Evolutionary conservation across 2,329 filamentous ascomycete species (phyloP).

Genomic region (Ascomycota sp.): DNA sequence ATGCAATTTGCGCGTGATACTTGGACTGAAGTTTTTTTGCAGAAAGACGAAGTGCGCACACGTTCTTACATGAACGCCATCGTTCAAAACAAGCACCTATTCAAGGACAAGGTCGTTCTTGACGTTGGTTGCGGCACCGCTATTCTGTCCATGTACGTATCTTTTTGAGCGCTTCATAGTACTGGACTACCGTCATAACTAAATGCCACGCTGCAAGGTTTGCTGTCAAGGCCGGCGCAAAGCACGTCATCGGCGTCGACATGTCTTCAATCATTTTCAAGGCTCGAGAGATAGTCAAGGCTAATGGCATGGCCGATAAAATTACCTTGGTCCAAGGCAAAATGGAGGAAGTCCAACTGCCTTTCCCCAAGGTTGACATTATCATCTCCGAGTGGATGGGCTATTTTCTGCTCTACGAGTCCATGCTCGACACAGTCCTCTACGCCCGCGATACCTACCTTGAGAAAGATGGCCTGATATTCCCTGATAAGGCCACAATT

Average conservation of each 20-base stretch:
- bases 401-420: conserved; percentile 96
- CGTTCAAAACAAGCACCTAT: conserved; percentile 86
- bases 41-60: conserved; percentile 98
- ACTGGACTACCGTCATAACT: background rate
- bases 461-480: conserved; percentile 69
- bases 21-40: conserved; percentile 5
- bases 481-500: conserved; percentile 96
- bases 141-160: conserved; percentile 84
- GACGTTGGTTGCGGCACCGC: conserved; percentile 94
- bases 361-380: conserved; percentile 90
- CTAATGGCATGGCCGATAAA: conserved; percentile 82
- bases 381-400: conserved; percentile 99
- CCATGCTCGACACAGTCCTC: conserved; percentile 94
- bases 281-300: conserved; percentile 78
- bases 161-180: background rate
- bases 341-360: conserved; percentile 94
- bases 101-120: conserved; percentile 65
- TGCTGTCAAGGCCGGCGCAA: conserved; percentile 82
- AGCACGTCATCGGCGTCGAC: conserved; percentile 95
- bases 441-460: conserved; percentile 91
- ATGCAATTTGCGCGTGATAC: background rate
- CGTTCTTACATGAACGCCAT: conserved; percentile 93
- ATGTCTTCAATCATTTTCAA: conserved; percentile 99
- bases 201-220: conserved; percentile 40
- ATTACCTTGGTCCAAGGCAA: conserved; percentile 96